Conservation (phyloP, 1,284 basidiomycete genomes). For the Phlebopus sp. region DNA sequence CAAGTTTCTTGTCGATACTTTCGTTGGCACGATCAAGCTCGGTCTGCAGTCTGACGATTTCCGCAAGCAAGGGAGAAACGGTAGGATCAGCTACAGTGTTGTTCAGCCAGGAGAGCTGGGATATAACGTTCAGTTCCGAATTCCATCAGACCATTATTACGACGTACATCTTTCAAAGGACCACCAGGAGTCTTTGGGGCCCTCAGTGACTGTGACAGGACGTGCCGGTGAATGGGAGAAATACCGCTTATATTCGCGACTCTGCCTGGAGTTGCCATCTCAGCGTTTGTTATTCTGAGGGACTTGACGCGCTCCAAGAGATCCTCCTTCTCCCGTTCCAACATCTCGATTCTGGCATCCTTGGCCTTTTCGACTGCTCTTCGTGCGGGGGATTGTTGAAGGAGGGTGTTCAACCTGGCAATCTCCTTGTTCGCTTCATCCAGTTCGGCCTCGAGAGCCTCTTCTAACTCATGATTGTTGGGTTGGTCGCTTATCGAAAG, state of each 20-base stretch:
- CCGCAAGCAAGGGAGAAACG: constrained; percentile 55
- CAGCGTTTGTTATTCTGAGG: constrained; percentile 47
- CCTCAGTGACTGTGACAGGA: constrained; percentile 62
- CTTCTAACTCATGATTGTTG: constrained; percentile 51
- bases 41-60: constrained; percentile 64
- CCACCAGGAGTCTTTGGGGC: constrained; percentile 75
- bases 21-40: constrained; percentile 77
- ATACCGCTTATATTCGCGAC: constrained; percentile 52
- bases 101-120: constrained; percentile 71
- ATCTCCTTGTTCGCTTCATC: constrained; percentile 81
- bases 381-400: constrained; percentile 72
- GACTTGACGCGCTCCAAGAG: constrained; percentile 64
- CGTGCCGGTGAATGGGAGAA: constrained; percentile 69
- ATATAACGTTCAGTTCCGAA: constrained; percentile 7
- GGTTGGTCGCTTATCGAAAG: constrained; percentile 37
- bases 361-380: constrained; percentile 72
- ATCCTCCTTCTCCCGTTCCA: constrained; percentile 76
- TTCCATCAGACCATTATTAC: not conserved
- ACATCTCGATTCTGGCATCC: constrained; percentile 66
- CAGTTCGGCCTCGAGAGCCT: constrained; percentile 71
- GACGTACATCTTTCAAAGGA: constrained; percentile 69
- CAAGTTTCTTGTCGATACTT: constrained; percentile 81
- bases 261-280: constrained; percentile 56
- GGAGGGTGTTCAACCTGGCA: constrained; percentile 63
- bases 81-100: constrained; percentile 49